Conservation (phyloP, 192 early-diverging fungal species). For the Coemansia sp. region DNA sequence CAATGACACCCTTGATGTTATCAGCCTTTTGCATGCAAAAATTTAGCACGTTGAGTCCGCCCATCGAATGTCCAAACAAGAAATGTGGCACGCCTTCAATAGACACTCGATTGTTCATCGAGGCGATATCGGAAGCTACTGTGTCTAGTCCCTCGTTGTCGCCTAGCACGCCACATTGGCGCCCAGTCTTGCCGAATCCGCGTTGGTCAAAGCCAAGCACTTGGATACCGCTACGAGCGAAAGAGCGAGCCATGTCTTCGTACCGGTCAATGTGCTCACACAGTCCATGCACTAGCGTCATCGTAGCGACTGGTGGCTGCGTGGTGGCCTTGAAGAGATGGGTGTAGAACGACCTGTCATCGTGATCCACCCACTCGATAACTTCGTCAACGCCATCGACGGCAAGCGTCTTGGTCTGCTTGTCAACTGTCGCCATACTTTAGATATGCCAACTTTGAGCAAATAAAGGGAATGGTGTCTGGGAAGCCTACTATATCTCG, state of each 20-base stretch:
- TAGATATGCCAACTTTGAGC: neutral
- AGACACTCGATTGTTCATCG: slow-evolving; percentile 33
- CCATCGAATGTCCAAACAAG: slow-evolving; percentile 65
- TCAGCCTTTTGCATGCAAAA: slow-evolving; percentile 24
- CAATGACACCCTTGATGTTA: slow-evolving; percentile 40
- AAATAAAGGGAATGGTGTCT: neutral
- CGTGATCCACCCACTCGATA: slow-evolving; percentile 36
- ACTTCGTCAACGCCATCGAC: slow-evolving; percentile 36
- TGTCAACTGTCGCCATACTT: slow-evolving; percentile 1
- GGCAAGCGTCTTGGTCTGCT: slow-evolving; percentile 9
- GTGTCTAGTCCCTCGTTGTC: slow-evolving; percentile 50
- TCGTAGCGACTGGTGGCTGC: slow-evolving; percentile 51
- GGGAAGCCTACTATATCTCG: neutral
- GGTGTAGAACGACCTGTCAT: slow-evolving; percentile 33
- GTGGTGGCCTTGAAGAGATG: slow-evolving; percentile 26
- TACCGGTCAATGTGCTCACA: slow-evolving; percentile 68
- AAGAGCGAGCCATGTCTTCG: slow-evolving; percentile 48
- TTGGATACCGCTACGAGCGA: slow-evolving; percentile 59
- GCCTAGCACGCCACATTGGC: slow-evolving; percentile 42
- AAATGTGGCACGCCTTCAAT: slow-evolving; percentile 56
- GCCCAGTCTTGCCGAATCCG: slow-evolving; percentile 63
- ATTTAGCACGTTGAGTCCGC: slow-evolving; percentile 46
- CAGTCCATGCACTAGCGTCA: slow-evolving; percentile 62
- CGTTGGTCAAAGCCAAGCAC: slow-evolving; percentile 63
- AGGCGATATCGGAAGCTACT: slow-evolving; percentile 49